phyloP scores from a whole-genome alignment of 805 yeast species.

The Cyberlindnera euphorbiiphila region DNA sequence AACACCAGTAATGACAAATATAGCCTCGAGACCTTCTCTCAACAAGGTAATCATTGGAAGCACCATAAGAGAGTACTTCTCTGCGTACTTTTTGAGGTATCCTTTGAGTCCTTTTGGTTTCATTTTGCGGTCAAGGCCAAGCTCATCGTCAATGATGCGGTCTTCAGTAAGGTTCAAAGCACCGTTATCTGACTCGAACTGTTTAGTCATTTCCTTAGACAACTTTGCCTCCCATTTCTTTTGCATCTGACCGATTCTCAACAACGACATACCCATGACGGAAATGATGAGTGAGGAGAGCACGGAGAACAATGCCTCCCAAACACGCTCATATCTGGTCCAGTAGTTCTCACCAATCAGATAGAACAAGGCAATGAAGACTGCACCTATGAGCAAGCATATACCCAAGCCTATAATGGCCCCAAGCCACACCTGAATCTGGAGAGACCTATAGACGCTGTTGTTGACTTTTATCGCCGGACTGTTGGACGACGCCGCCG shows the following conservation, averaged over 20 bases:
- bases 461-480: slow-evolving; percentile 28
- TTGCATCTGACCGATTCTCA: slow-evolving; percentile 78
- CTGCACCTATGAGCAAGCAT: slow-evolving; percentile 69
- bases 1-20: slow-evolving; percentile 86
- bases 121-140: slow-evolving; percentile 7
- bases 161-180: slow-evolving; percentile 18
- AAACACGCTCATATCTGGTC: slow-evolving; percentile 80
- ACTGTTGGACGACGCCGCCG: slow-evolving; percentile 1
- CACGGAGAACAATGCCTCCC: slow-evolving; percentile 86
- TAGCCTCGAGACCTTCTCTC: slow-evolving; percentile 91
- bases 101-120: slow-evolving; percentile 9
- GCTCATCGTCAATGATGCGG: slow-evolving; percentile 16
- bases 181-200: slow-evolving; percentile 18
- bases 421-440: slow-evolving; percentile 79
- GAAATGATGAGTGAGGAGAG: slow-evolving; percentile 78
- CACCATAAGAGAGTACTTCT: slow-evolving; percentile 67
- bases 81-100: slow-evolving; percentile 25
- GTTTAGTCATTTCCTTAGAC: slow-evolving; percentile 55
- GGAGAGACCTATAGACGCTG: slow-evolving; percentile 40
- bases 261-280: slow-evolving; percentile 79
- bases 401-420: slow-evolving; percentile 67
- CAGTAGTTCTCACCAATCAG: slow-evolving; percentile 79
- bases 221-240: slow-evolving; percentile 74
- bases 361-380: slow-evolving; percentile 71
- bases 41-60: slow-evolving; percentile 82